Evolutionary conservation across 2,329 filamentous ascomycete species (phyloP).

Genomic region (Ambrosiella beaveri): DNA sequence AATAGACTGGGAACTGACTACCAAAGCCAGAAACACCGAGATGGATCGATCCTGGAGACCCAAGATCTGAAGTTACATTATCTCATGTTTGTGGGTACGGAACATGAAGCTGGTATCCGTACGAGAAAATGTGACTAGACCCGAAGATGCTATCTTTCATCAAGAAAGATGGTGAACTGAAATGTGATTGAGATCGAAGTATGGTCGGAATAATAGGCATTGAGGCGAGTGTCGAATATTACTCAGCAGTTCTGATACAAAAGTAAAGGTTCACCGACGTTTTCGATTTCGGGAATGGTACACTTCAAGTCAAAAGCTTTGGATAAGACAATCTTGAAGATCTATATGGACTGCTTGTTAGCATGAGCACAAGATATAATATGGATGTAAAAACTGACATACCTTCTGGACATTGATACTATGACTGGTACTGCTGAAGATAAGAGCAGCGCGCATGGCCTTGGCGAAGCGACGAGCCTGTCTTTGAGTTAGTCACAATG

Average conservation of each 20-base stretch:
- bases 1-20: too few relatives aligned
- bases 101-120: too few relatives aligned
- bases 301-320: slow-evolving; percentile 98
- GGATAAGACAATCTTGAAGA: slow-evolving; percentile 98
- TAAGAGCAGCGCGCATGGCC: slow-evolving; percentile 92
- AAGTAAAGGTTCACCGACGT: slow-evolving; percentile 85
- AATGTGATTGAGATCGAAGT: not conserved
- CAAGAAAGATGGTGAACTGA: too few relatives aligned
- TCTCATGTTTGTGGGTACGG: too few relatives aligned
- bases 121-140: too few relatives aligned
- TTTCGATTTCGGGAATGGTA: slow-evolving; percentile 97
- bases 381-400: slow-evolving; percentile 13
- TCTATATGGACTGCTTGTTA: slow-evolving; percentile 36
- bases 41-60: too few relatives aligned
- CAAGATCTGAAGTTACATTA: too few relatives aligned
- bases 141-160: too few relatives aligned
- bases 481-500: not conserved
- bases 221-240: not conserved
- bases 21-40: too few relatives aligned
- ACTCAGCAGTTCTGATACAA: slow-evolving; percentile 56
- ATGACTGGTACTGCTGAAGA: slow-evolving; percentile 97
- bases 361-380: not conserved
- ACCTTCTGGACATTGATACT: slow-evolving; percentile 99
- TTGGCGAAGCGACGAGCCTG: slow-evolving; percentile 91
- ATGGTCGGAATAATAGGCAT: not conserved